Evolutionary conservation across 805 yeast genomes (phyloP), one percentile per base, ranked within the genome.

Genomic region (Saturnispora ahearnii): DNA sequence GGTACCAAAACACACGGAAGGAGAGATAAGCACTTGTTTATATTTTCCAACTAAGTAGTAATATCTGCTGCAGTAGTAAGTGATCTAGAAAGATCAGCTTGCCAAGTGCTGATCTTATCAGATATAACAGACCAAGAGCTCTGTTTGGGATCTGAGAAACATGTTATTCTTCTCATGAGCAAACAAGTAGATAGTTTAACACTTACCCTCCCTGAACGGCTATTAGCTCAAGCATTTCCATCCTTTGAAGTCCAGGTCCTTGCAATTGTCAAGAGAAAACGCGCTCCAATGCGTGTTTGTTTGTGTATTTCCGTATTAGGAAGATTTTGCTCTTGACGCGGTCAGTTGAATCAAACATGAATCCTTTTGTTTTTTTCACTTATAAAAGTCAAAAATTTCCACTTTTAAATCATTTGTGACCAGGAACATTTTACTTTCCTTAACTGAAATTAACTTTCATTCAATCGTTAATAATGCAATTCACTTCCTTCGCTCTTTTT

Each of bases 401-500:
- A 24, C 46, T 31, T 4, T 11, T 8, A 32, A 10, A 22, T 5
- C 10, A 15, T 2, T 13, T 9, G 11, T 43, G 15, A 11, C 12
- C 12, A 11, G 7, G 18, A 18, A 18, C 18, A 6, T 2, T 3
- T 18, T n/a, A 28, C 29, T 7, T 32, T 32, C 45, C 34, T 49
- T 36, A 47, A n/a, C 42, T 45, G 44, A 24, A 13, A 36, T 51
- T 44, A 54, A 51, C 55, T 54, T 36, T 45, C 37, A 52, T 58
- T 57, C 65, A 55, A 58, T 58, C 68, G 56, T 51, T 54, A 53
- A 46, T 54, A 55, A 73, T 73, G 77, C 74, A 72, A 69, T 73
- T 71, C 73, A 63, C 75, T 58, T 64, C 66, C 58, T 67, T 68
- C 61, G 62, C 69, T 51, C 56, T 67, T 44, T 55, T 57, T 45